Base-by-base conservation (phyloP, 176 grass and related monocot species). In the Carex myosuroides region DNA sequence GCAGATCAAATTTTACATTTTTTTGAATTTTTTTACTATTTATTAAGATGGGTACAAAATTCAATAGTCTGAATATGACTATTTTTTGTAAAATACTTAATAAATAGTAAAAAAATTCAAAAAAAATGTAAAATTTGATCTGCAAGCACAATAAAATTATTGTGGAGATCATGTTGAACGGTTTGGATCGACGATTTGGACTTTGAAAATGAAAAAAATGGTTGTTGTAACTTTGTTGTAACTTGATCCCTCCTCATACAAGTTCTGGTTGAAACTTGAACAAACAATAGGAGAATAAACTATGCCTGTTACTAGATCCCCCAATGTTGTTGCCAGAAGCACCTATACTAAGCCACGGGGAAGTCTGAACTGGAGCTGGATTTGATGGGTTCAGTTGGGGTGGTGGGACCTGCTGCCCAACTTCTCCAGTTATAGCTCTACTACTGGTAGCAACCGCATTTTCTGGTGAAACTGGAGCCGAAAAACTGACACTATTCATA, bases 391-490 rank as follows among this genome's bases (percentile, higher is more conserved):
- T 78, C 13, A 3, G n/a, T 18, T 18, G 73, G 5, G 62, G 24
- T 32, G 8, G 33, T 68, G 62, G 22, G 22, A 66, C 20, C 81
- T 66, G 58, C 61, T 55, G 81, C 35, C 39, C 18, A 35, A 83
- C 48, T 68, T 53, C 64, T 66, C 7, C 41, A 64, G 39, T 46
- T 39, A 24, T 63, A 62, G 14, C 33, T 26, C 60, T 62, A 82
- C 60, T 21, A 64, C 85, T 81, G 79, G 85, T 69, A 82, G 85
- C 44, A 55, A 83, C 88, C 14, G 62, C 61, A 85, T 89, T 84
- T 58, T 88, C 46, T 56, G 93, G 88, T 83, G 90, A 91, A 85
- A 93, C 88, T 21, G 92, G 80, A 77, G 91, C 84, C 41, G 91
- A 91, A 79, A 87, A 85, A 1, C 86, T 73, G 69, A 84, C 82